Evolutionary conservation across 352 stramenopile genomes (phyloP), one percentile per base, ranked within the genome.

Genomic region (Saprolegnia diclina): DNA sequence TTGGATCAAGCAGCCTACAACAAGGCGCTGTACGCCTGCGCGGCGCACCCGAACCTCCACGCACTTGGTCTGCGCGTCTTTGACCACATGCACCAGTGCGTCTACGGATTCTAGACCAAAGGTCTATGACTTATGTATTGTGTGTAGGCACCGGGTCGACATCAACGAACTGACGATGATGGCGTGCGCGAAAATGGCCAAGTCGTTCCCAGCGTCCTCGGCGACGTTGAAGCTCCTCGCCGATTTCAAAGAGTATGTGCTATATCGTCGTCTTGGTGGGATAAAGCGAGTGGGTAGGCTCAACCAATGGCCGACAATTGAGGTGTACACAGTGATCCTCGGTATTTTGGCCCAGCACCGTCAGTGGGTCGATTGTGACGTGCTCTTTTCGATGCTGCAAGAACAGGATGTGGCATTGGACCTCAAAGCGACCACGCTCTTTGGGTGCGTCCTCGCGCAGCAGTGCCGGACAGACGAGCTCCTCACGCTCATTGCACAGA

Each of bases 161-260:
- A 7, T 16, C 22, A 16, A 57, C 16, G 52, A 57, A 16, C 52
- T 57, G 7, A 57, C 52, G 32, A 57, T 57, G 52, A 57, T 57
- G 52, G 52, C 52, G 52, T 57, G 52, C 52, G 32, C 16, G 9
- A 57, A 57, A 57, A 57, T 57, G 52, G 52, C 52, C 9, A 57
- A 57, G 52, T 57, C 52, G 7, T 57, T 57, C 16, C 52, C 52
- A 16, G 52, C 52, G 32, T 57, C 52, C 7, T 7, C 52, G 7
- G 22, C 52, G 7, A 57, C 52, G 9, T 57, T 57, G 7, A 16
- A 16, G 7, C 16, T 57, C 7, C 52, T 57, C 32, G 52, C 7
- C 7, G 32, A 57, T 16, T 57, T 57, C 16, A 7, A 16, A 57
- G 7, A 16, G 52, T 57, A 16, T 14, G 52, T 16, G 7, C 22